Evolutionary conservation across 2,329 filamentous ascomycete species (phyloP), one percentile per base, ranked within the genome.

Genomic region (Waltergamsia citrina): DNA sequence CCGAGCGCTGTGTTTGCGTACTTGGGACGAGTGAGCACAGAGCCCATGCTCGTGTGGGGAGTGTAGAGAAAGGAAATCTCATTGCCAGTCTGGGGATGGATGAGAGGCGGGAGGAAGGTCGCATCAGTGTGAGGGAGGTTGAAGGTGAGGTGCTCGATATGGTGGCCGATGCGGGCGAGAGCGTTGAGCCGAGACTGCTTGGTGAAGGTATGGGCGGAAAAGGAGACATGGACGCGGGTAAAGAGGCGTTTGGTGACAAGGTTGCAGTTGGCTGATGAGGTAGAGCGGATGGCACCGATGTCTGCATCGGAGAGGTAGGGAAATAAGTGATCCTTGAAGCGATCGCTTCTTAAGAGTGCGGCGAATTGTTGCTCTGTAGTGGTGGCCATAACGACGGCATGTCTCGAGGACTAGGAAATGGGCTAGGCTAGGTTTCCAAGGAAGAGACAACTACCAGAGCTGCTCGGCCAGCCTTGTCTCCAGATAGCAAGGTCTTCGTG

Each of bases 31-130:
- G 72, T 67, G 44, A 78, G 60, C 29, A 67, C 73, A 35, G 67
- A 74, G 20, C 70, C 70, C 51, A 74, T 72, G 26, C 77, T 77
- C 3, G 74, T 75, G 49, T 86, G 81, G 12, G 87, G 86, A 37
- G 76, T 81, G 61, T 94, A 94, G 32, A 87, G 63, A 56, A 93
- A 94, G 46, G 67, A 74, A 50, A 85, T 75, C 63, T 94, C 85
- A 41, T 76, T 74, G 28, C 86, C 85, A 8, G 78, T 86, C 41
- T 69, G 55, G 4, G 84, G 82, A 51, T 93, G 81, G 25, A 94
- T 69, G 29, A 94, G 70, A n/a, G 86, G 86, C 12, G 86, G 83
- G 7, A 94, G 67, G 51, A 88, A 88, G 27, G 84, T 92, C 34
- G 83, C 74, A n/a, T 74, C 62, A 6, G 75, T 77, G 58, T 93